phyloP scores from a whole-genome alignment of 805 yeast species.

The Yarrowia sp. region DNA sequence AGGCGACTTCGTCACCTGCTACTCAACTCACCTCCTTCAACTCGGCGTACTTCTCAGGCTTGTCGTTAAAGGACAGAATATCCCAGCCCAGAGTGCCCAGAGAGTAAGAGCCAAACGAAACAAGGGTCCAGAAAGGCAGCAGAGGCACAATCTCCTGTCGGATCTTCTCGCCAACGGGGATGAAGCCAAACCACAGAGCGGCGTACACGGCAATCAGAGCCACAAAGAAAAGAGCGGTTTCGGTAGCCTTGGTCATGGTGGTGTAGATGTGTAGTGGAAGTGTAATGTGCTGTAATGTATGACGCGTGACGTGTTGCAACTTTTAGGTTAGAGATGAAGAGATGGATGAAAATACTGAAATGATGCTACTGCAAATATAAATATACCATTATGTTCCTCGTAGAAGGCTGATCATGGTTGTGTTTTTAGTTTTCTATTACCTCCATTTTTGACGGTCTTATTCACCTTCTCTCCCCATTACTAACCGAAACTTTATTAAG shows the following conservation, averaged over 20 bases:
- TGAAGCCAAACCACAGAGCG: constrained; percentile 58
- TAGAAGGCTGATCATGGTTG: too few relatives aligned
- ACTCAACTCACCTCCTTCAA: constrained; percentile 54
- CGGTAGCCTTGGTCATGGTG: constrained; percentile 71
- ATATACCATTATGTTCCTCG: too few relatives aligned
- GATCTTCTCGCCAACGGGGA: constrained; percentile 61
- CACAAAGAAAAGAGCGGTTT: constrained; percentile 58
- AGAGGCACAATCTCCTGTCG: constrained; percentile 65
- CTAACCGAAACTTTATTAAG: not conserved
- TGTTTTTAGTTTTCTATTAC: too few relatives aligned
- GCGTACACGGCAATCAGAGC: constrained; percentile 61
- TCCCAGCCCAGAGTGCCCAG: constrained; percentile 73
- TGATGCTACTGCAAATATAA: too few relatives aligned
- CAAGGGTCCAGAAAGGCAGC: constrained; percentile 73
- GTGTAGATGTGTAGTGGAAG: not conserved
- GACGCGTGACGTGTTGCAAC: constrained; percentile 30
- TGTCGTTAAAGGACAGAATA: constrained; percentile 71
- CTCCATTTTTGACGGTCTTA: too few relatives aligned
- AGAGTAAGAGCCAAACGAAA: constrained; percentile 72
- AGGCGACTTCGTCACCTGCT: too few relatives aligned
- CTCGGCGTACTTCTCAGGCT: constrained; percentile 69
- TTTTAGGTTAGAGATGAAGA: not conserved
- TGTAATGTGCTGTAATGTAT: constrained; percentile 10
- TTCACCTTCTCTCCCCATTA: not conserved
- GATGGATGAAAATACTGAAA: not conserved